Evolutionary conservation across 352 stramenopile species (phyloP), one percentile per base, ranked within the genome.

Genomic region (Phytopythium sindhum): DNA sequence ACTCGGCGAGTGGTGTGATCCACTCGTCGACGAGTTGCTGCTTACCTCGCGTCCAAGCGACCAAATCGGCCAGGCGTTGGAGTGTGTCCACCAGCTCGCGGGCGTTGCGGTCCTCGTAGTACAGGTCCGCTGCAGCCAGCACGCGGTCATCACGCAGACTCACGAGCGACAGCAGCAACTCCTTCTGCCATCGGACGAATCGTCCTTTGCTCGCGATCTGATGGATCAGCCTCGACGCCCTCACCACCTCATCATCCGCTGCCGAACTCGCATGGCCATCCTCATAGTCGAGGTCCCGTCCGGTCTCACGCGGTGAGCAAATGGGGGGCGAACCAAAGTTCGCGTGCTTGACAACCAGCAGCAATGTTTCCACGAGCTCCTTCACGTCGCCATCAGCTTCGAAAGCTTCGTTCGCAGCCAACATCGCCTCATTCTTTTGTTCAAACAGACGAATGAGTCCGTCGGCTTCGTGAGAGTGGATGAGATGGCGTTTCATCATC

Each of bases 281-380:
- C 26, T 55, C 48, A 52, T 21, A 61, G 23, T 24, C 47, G 48
- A 52, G 26, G 2, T 29, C 56, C 23, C n/a, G 45, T 48, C 23
- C 65, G 44, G 21, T 58, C 53, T 35, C 48, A 9, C 56, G 56
- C 21, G 56, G 56, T 2, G 56, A 61, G 42, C 56, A 61, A 48
- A 65, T 28, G 1, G 61, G 23, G 6, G 63, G 29, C 10, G 15
- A 23, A 4, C 66, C 80, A 66, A 92, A 89, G 31, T 81, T 77
- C 0, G 85, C 85, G 56, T 94, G 85, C 61, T 94, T 94, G 24
- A 94, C 83, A 19, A 94, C 80, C 8, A 94, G 57, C n/a, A 90
- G 63, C 57, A 94, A 51, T 24, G 85, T 94, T 53, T 94, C 85
- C 24, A 91, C 81, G 6, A 94, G 67, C 53, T 94, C 85, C 28